phyloP scores from a whole-genome alignment of 2,329 filamentous ascomycete genomes.

The Aspergillus arachidicola region DNA sequence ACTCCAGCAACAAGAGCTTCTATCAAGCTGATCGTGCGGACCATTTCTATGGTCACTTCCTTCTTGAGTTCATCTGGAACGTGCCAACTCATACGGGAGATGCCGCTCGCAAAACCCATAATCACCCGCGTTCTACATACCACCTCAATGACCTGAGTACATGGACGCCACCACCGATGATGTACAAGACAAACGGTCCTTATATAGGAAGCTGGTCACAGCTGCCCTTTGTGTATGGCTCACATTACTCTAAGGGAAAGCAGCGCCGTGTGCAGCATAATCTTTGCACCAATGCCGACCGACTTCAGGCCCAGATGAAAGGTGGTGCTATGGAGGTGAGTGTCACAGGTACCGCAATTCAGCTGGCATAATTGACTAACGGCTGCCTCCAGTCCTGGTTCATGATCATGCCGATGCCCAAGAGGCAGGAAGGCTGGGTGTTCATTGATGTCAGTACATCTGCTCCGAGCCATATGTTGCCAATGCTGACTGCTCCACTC shows the following conservation, averaged over 20 bases:
- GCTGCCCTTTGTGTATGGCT: conserved; percentile 4
- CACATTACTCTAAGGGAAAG: background rate
- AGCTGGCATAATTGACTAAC: background rate
- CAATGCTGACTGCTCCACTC: background rate
- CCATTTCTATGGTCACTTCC: conserved; percentile 8
- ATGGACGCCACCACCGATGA: background rate
- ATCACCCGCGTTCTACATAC: conserved; percentile 6
- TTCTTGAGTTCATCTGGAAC: conserved; percentile 10
- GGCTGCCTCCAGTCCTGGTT: background rate
- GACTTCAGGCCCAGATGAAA: background rate
- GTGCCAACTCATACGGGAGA: background rate
- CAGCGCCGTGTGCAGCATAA: background rate
- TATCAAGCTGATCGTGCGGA: conserved; percentile 7
- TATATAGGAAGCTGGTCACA: background rate
- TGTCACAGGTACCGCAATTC: fast-evolving
- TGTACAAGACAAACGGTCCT: background rate
- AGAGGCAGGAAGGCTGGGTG: conserved; percentile 4
- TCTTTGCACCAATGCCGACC: background rate
- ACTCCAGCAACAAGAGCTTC: background rate
- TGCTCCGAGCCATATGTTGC: background rate
- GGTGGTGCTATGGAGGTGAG: conserved; percentile 2
- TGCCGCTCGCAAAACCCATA: background rate
- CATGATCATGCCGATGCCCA: conserved; percentile 10
- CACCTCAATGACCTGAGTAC: background rate
- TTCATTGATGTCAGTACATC: conserved; percentile 3